phyloP scores from a whole-genome alignment of 148 eudicot species.

The Persicaria maculosa region DNA sequence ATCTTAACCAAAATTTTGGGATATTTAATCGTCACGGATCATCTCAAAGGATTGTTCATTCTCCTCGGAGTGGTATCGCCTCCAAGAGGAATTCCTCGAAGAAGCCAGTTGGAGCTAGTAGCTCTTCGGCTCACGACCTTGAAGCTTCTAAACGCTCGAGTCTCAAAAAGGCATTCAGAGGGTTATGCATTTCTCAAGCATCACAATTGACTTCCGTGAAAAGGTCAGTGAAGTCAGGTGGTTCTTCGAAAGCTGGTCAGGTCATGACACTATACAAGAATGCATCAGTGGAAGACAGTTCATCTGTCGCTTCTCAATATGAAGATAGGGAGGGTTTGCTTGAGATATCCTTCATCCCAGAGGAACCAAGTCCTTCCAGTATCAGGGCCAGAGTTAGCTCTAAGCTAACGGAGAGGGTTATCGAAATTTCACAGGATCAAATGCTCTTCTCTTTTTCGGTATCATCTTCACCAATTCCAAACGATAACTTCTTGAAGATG shows the following conservation, averaged over 20 bases:
- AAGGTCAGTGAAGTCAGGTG: slow-evolving; percentile 44
- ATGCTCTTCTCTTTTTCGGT: slow-evolving; percentile 9
- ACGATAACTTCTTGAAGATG: slow-evolving; percentile 13
- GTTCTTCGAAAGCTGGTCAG: slow-evolving; percentile 61
- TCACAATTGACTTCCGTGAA: slow-evolving; percentile 88
- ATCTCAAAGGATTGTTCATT: slow-evolving; percentile 30
- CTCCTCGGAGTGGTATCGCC: slow-evolving; percentile 25
- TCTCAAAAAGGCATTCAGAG: slow-evolving; percentile 83
- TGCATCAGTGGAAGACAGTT: slow-evolving; percentile 42
- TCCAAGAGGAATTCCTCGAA: slow-evolving; percentile 56
- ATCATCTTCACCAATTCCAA: slow-evolving; percentile 21
- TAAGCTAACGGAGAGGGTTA: slow-evolving; percentile 15
- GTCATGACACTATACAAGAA: slow-evolving; percentile 41
- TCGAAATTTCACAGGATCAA: slow-evolving; percentile 11
- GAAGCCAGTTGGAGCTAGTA: slow-evolving; percentile 43
- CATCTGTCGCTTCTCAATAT: slow-evolving; percentile 26
- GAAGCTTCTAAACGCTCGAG: slow-evolving; percentile 75
- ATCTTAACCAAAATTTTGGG: slow-evolving; percentile 83
- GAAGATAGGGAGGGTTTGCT: slow-evolving; percentile 24
- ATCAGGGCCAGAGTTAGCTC: not conserved
- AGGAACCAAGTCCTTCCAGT: slow-evolving; percentile 15
- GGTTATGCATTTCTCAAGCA: slow-evolving; percentile 89
- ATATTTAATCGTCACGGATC: slow-evolving; percentile 55
- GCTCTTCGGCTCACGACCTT: slow-evolving; percentile 46
- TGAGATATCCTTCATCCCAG: slow-evolving; percentile 42